These are phyloP conservation scores for Fusarium sp. DNA, from an alignment of 2,329 filamentous ascomycete species.

Conservation along the genomic window DNA sequence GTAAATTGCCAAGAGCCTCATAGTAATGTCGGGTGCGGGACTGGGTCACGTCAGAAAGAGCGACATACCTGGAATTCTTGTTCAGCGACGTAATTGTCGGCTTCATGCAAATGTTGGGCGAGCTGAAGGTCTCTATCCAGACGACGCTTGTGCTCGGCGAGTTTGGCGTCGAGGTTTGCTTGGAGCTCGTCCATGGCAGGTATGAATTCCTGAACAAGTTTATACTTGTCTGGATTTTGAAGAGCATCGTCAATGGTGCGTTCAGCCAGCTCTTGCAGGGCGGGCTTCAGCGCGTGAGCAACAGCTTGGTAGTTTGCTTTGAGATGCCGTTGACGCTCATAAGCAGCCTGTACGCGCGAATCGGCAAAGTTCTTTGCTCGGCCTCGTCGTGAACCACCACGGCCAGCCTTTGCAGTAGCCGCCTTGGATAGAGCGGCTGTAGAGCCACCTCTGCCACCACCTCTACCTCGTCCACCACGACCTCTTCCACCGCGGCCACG, in stretches of 20 bases:
- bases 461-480: slow-evolving; percentile 44
- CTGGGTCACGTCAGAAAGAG: slow-evolving; percentile 29
- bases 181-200: slow-evolving; percentile 61
- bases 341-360: slow-evolving; percentile 64
- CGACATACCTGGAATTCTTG: slow-evolving; percentile 51
- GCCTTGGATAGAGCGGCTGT: slow-evolving; percentile 47
- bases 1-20: slow-evolving; percentile 33
- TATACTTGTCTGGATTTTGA: slow-evolving; percentile 61
- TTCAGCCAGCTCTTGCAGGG: slow-evolving; percentile 72
- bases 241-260: slow-evolving; percentile 67
- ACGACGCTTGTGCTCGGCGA: slow-evolving; percentile 45
- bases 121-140: slow-evolving; percentile 48
- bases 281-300: slow-evolving; percentile 69
- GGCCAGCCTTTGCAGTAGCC: slow-evolving; percentile 49
- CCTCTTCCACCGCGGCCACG: slow-evolving; percentile 48
- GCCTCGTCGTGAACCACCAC: slow-evolving; percentile 55
- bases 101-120: slow-evolving; percentile 51
- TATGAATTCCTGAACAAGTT: slow-evolving; percentile 62
- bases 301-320: slow-evolving; percentile 72
- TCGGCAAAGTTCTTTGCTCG: slow-evolving; percentile 66
- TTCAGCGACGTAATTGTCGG: slow-evolving; percentile 47
- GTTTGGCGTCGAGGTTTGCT: slow-evolving; percentile 44
- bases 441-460: slow-evolving; percentile 45
- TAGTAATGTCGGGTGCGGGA: slow-evolving; percentile 33
- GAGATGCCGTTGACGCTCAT: slow-evolving; percentile 72